These are phyloP conservation scores for Phytophthora colocasiae DNA, from an alignment of 352 stramenopile species.

Conservation along the genomic window DNA sequence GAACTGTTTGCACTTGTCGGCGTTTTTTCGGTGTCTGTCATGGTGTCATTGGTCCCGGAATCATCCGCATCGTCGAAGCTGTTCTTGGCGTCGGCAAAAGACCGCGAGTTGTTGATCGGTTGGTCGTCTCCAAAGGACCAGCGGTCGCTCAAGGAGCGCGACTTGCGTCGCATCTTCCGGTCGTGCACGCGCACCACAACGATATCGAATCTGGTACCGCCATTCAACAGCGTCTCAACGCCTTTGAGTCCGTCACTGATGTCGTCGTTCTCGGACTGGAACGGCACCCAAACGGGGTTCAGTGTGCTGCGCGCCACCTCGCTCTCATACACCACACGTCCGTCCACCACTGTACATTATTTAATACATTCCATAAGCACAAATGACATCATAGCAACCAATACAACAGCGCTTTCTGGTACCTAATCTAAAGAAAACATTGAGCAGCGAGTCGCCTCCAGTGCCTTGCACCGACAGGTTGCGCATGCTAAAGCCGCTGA, in stretches of 20 bases:
- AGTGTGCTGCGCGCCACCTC: conserved; percentile 74
- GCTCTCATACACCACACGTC: conserved; percentile 75
- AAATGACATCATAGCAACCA: neutral
- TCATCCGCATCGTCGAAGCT: conserved; percentile 48
- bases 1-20: conserved; percentile 16
- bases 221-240: conserved; percentile 52
- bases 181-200: conserved; percentile 73
- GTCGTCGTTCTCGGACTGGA: conserved; percentile 57
- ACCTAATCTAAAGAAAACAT: conserved; percentile 85
- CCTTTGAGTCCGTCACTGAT: conserved; percentile 31
- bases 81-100: conserved; percentile 41
- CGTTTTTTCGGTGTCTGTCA: conserved; percentile 30
- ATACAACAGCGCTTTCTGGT: conserved; percentile 7
- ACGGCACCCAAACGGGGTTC: conserved; percentile 86
- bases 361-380: neutral
- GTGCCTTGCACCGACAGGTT: conserved; percentile 70
- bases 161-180: conserved; percentile 56
- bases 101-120: conserved; percentile 52
- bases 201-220: conserved; percentile 67
- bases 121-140: conserved; percentile 52
- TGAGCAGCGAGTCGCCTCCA: conserved; percentile 53
- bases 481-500: conserved; percentile 80
- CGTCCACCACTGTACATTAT: conserved; percentile 59
- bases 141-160: conserved; percentile 46
- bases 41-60: conserved; percentile 29